Evolutionary conservation across 148 eudicot species (phyloP).

Genomic region (Drosera capensis): DNA sequence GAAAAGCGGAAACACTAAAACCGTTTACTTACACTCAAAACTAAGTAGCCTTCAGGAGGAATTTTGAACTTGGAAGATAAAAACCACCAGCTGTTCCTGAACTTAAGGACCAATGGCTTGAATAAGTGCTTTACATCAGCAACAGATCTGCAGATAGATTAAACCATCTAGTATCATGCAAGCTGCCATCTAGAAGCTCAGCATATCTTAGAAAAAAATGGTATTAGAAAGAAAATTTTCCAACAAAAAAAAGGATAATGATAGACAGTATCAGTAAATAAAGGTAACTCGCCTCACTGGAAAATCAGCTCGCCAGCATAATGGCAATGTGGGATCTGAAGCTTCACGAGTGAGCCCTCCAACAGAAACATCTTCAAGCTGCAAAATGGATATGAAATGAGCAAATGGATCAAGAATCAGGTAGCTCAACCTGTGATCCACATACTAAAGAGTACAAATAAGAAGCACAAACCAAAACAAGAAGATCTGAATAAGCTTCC

Average conservation of each 20-base stretch:
- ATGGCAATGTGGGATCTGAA: slow-evolving; percentile 36
- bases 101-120: slow-evolving; percentile 35
- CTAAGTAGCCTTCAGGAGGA: slow-evolving; percentile 42
- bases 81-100: slow-evolving; percentile 43
- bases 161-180: neutral
- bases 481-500: slow-evolving; percentile 32
- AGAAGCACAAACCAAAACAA: slow-evolving; percentile 22
- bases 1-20: neutral
- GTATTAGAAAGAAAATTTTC: no score
- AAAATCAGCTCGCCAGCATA: slow-evolving; percentile 43
- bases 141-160: slow-evolving; percentile 25
- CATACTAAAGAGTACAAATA: neutral
- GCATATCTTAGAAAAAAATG: slow-evolving; percentile 7
- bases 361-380: slow-evolving; percentile 24
- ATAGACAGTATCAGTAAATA: no score
- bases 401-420: neutral
- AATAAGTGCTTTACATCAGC: slow-evolving; percentile 27
- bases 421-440: no score
- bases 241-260: no score
- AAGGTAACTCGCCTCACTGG: slow-evolving; percentile 28
- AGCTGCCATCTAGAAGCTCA: neutral
- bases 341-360: slow-evolving; percentile 25
- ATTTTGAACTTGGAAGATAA: slow-evolving; percentile 27
- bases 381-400: slow-evolving; percentile 6
- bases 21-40: slow-evolving; percentile 23